Base-by-base conservation (phyloP, 2,329 filamentous ascomycete species). In the Amylocarpus encephaloides region DNA sequence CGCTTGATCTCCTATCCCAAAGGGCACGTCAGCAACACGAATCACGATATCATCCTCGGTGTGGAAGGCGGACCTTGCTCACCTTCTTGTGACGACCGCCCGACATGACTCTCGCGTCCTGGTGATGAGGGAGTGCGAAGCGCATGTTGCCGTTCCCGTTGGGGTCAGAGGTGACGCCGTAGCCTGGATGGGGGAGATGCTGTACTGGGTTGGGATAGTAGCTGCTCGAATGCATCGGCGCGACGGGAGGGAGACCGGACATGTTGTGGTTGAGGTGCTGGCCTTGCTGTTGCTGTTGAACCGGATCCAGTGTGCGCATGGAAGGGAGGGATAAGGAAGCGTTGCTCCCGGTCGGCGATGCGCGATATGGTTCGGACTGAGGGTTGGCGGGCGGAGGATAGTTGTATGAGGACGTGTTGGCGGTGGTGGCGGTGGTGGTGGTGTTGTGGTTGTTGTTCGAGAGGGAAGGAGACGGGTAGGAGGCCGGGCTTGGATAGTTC, bases 1-100 rank as follows among this genome's bases (percentile, higher is more conserved):
- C 84, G 76, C 71, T 88, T 88, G 66, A 88, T 86, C 69, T 88
- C 83, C 70, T 86, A 53, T 15, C n/a, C 10, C 35, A 32, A 43
- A 57, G 26, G 48, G 44, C 47, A 40, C 48, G 59, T 66, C 52
- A 65, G 64, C 57, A 55, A 50, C 53, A 47, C 56, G 48, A 53
- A 51, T 18, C 18, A 4, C 40, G 40, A 43, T 5, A 26, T n/a
- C 6, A n/a, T 34, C 29, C 35, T 26, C 13, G 19, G 10, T 42
- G 42, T 47, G 39, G 49, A 48, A 32, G 56, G 40, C 15, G 34
- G 38, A 39, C 40, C 57, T 18, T n/a, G 41, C 49, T 46, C 53
- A 66, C 68, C 62, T 70, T 70, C 62, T 80, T 81, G 66, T 85
- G 80, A 61, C 82, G 73, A 43, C 78, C 79, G 52, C 80, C 78